Conservation (phyloP, 306 rosid species). For the Trifolium pratense region DNA sequence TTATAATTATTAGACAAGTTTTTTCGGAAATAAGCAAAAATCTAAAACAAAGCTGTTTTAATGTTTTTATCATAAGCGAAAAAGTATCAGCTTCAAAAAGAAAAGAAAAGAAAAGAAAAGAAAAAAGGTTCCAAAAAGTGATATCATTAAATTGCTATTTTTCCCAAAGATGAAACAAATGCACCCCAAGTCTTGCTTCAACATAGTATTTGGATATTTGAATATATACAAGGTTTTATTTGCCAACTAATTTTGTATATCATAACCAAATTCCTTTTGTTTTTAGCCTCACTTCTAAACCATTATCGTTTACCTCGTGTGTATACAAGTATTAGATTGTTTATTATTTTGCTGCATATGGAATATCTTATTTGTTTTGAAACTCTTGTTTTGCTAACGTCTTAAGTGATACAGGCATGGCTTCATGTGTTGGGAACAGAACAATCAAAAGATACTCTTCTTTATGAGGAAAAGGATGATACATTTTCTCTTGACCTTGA, state of each 20-base stretch:
- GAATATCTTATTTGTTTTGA: slow-evolving; percentile 18
- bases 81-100: background rate
- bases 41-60: background rate
- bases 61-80: background rate
- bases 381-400: slow-evolving; percentile 27
- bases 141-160: background rate
- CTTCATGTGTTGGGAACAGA: slow-evolving; percentile 76
- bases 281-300: background rate
- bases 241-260: slow-evolving; percentile 15
- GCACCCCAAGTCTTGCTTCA: slow-evolving; percentile 13
- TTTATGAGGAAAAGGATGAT: slow-evolving; percentile 81
- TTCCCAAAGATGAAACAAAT: background rate
- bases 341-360: slow-evolving; percentile 1
- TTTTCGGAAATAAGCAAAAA: slow-evolving; percentile 9
- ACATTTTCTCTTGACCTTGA: slow-evolving; percentile 73
- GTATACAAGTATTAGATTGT: background rate
- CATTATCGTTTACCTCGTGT: background rate
- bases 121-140: background rate
- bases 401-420: slow-evolving; percentile 71
- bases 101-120: background rate
- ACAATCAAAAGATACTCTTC: slow-evolving; percentile 76
- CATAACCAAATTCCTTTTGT: slow-evolving; percentile 11
- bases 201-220: slow-evolving; percentile 15
- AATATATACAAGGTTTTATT: slow-evolving; percentile 1
- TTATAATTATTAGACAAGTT: background rate